phyloP scores from a whole-genome alignment of 768 basidiomycete species.

The Suillus clintonianus region DNA sequence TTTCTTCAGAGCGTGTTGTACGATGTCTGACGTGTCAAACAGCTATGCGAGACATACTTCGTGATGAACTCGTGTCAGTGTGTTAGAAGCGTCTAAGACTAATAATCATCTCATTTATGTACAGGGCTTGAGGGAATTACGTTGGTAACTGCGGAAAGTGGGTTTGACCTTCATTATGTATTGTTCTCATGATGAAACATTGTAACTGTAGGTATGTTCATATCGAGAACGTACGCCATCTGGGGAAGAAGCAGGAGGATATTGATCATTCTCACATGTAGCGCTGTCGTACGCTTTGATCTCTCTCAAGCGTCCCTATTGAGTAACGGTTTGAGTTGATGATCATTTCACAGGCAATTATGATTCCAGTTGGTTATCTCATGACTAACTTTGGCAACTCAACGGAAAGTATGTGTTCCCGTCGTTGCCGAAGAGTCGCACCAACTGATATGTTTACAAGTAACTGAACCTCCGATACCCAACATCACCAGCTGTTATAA shows the following conservation, averaged over 20 bases:
- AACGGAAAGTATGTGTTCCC: neutral
- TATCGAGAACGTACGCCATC: slow-evolving; percentile 1
- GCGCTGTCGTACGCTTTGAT: neutral
- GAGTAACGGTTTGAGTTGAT: neutral
- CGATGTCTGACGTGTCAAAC: neutral
- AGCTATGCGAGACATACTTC: neutral
- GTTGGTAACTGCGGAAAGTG: neutral
- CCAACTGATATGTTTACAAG: neutral
- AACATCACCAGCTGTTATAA: slow-evolving; percentile 5
- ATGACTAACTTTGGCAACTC: neutral
- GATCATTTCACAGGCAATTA: neutral
- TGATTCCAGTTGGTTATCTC: neutral
- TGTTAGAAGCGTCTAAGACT: neutral
- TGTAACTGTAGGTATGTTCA: slow-evolving; percentile 1
- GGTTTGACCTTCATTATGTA: neutral
- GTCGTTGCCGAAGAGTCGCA: neutral
- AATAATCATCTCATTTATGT: neutral
- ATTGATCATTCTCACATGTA: neutral
- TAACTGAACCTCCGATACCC: neutral
- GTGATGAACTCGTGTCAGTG: slow-evolving; percentile 3
- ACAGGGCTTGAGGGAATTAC: slow-evolving; percentile 1
- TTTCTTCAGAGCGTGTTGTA: neutral
- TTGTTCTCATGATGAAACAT: neutral
- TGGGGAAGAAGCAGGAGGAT: slow-evolving; percentile 1
- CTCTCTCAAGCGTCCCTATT: neutral